Percentiles rank a stretch among this genome's conserved stretches.
phyloP scores from a whole-genome alignment of 495 filamentous ascomycete genomes.

The Xylaria curta region DNA sequence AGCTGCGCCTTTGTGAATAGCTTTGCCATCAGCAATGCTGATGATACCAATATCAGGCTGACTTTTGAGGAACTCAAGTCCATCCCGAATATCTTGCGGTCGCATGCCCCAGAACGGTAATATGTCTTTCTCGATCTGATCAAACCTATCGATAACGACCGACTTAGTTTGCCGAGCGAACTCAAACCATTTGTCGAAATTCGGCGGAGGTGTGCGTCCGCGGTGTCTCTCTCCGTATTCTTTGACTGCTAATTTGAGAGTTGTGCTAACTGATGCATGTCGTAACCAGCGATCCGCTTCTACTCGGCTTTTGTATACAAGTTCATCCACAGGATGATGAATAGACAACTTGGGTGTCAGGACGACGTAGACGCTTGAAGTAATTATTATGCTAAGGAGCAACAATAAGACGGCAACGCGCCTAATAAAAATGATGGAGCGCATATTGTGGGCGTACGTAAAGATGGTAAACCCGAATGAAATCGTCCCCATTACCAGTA shows the following conservation, averaged over 20 bases:
- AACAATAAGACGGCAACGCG: conserved; percentile 46
- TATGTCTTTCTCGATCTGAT: conserved; percentile 72
- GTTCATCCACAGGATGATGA: conserved; percentile 40
- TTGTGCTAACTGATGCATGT: conserved; percentile 56
- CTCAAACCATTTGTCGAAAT: conserved; percentile 77
- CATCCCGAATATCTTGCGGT: conserved; percentile 64
- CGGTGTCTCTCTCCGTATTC: conserved; percentile 64
- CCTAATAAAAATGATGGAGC: conserved; percentile 47
- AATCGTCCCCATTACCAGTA: conserved; percentile 39
- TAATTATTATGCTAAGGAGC: conserved; percentile 38
- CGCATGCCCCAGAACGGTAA: conserved; percentile 75
- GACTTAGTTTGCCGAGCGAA: conserved; percentile 70
- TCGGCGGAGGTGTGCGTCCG: conserved; percentile 62
- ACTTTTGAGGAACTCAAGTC: conserved; percentile 34
- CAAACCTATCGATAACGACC: conserved; percentile 75
- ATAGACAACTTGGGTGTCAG: conserved; percentile 30
- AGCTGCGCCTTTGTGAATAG: conserved; percentile 50
- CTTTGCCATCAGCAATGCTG: conserved; percentile 58
- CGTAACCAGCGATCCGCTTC: conserved; percentile 52
- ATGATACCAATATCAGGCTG: conserved; percentile 39
- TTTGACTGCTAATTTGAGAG: conserved; percentile 57
- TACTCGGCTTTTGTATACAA: conserved; percentile 59
- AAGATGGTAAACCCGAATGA: conserved; percentile 49
- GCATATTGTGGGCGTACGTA: conserved; percentile 48
- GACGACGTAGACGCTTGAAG: conserved; percentile 41